Percentiles rank a stretch among this genome's conserved stretches.
Evolutionary conservation across 2,329 filamentous ascomycete genomes (phyloP).

Genomic region (Exophiala mesophila): DNA sequence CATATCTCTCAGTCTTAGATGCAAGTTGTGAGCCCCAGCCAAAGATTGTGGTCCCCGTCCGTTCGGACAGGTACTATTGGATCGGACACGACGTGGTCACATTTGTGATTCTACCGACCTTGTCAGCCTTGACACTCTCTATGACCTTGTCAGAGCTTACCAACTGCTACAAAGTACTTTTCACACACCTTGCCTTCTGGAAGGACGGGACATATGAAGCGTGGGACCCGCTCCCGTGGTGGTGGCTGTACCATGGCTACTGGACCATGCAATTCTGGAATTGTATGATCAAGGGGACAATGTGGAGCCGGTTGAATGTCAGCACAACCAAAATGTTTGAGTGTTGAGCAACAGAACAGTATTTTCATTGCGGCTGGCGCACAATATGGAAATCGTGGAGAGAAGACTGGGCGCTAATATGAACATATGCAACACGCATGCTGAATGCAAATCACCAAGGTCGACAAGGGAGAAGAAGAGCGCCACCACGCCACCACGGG

Average conservation of each 20-base stretch:
- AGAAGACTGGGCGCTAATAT: too few species aligned
- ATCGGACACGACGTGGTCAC: constrained; percentile 60
- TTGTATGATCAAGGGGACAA: constrained; percentile 41
- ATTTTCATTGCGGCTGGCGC: too few species aligned
- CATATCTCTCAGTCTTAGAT: constrained; percentile 49
- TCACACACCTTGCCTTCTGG: constrained; percentile 43
- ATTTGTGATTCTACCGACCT: constrained; percentile 46
- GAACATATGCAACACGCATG: too few species aligned
- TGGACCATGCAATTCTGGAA: constrained; percentile 49
- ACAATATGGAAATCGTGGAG: too few species aligned
- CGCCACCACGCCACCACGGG: too few species aligned
- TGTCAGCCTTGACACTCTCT: constrained; percentile 33
- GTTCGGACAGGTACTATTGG: constrained; percentile 53
- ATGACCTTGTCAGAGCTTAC: constrained; percentile 3
- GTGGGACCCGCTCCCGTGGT: constrained; percentile 49
- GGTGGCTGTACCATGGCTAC: constrained; percentile 50
- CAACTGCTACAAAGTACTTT: constrained; percentile 30
- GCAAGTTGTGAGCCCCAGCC: background rate
- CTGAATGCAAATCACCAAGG: too few species aligned
- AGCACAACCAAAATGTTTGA: constrained; percentile 60
- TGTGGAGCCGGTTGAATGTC: constrained; percentile 64
- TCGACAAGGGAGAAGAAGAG: too few species aligned
- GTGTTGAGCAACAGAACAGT: too few species aligned
- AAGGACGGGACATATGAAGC: constrained; percentile 46
- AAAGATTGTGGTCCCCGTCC: constrained; percentile 14